A percentile compares a stretch with the other conserved stretches of the same genome.
Conservation (phyloP, 2,329 filamentous ascomycete species). For the Bipolaris sorokiniana region DNA sequence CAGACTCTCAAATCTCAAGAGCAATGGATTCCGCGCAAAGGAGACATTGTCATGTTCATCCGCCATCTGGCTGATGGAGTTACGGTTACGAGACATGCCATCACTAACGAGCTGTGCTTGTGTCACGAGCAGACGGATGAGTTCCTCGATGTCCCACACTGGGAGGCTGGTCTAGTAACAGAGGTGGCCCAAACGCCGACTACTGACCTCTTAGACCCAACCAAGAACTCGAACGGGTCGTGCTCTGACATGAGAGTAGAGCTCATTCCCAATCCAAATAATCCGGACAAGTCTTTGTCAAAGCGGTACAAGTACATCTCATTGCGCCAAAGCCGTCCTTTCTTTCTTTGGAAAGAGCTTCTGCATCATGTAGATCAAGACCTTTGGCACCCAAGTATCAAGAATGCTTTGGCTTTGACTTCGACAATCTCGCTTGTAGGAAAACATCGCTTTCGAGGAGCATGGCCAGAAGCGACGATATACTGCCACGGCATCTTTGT, state of each 20-base stretch:
- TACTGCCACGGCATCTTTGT: slow-evolving; percentile 62
- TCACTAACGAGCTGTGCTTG: slow-evolving; percentile 29
- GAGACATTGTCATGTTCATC: slow-evolving; percentile 64
- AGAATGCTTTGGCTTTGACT: slow-evolving; percentile 60
- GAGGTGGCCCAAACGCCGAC: slow-evolving; percentile 55
- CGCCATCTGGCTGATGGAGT: slow-evolving; percentile 41
- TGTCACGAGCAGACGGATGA: slow-evolving; percentile 24
- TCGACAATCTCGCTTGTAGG: slow-evolving; percentile 61
- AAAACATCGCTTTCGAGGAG: slow-evolving; percentile 59
- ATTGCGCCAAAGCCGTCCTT: slow-evolving; percentile 61
- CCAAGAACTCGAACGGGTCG: slow-evolving; percentile 53
- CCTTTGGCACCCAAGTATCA: slow-evolving; percentile 60
- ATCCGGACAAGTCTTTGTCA: slow-evolving; percentile 57
- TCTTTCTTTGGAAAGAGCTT: slow-evolving; percentile 60
- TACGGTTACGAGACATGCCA: slow-evolving; percentile 38
- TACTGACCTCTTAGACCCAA: slow-evolving; percentile 54
- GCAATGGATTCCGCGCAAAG: slow-evolving; percentile 60
- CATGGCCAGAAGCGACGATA: slow-evolving; percentile 62
- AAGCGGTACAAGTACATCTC: slow-evolving; percentile 63
- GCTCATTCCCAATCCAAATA: slow-evolving; percentile 60
- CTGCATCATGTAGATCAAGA: slow-evolving; percentile 50
- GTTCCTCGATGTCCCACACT: slow-evolving; percentile 53
- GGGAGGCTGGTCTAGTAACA: slow-evolving; percentile 64
- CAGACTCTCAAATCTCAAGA: slow-evolving; percentile 53
- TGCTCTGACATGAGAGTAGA: slow-evolving; percentile 64